Evolutionary conservation across 768 basidiomycete genomes (phyloP), one percentile per base, ranked within the genome.

Genomic region (Leccinum arenicola): DNA sequence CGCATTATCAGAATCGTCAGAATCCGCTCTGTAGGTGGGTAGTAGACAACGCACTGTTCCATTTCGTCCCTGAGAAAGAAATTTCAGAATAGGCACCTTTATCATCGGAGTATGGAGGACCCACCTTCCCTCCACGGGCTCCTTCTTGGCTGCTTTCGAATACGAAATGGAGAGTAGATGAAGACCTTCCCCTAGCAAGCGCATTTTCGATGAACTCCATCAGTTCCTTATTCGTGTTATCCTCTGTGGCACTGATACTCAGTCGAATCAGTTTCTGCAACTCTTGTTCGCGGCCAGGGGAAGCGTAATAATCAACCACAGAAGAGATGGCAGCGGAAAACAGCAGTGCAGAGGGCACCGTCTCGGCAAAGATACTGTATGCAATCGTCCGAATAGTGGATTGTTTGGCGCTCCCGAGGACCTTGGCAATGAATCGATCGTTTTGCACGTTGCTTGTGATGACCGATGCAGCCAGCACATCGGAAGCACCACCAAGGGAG

Each of bases 301-400:
- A 73, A 12, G 88, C 72, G 63, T 84, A 89, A 71, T 83, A 87
- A 65, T 87, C 76, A 52, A 90, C 75, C 23, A 86, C 78, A 56
- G 82, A 79, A 4, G 81, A 76, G 40, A 88, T 69, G 11, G 79
- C 77, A 51, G 84, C 77, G 1, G 84, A 84, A 73, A 83, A 87
- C 4, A 82, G 68, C 1, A 83, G 73, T 3, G 81, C 78, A 15
- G 83, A 83, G 4, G 85, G 84, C 12, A 87, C 77, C 14, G 78
- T 68, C 50, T 85, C 80, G 5, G 79, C 76, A 62, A 88, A 82
- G 8, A 84, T 72, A 29, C 76, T 74, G 14, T 74, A 70, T 1
- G 83, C 78, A n/a, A 85, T 67, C 17, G 78, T 54, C 68, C 61
- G 72, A 56, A 59, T 64, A 36, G 59, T 68, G 27, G 52, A 29